A percentile compares a stretch with the other conserved stretches of the same genome.
phyloP scores from a whole-genome alignment of 139 green algal genomes.

The Microglena sp. region DNA sequence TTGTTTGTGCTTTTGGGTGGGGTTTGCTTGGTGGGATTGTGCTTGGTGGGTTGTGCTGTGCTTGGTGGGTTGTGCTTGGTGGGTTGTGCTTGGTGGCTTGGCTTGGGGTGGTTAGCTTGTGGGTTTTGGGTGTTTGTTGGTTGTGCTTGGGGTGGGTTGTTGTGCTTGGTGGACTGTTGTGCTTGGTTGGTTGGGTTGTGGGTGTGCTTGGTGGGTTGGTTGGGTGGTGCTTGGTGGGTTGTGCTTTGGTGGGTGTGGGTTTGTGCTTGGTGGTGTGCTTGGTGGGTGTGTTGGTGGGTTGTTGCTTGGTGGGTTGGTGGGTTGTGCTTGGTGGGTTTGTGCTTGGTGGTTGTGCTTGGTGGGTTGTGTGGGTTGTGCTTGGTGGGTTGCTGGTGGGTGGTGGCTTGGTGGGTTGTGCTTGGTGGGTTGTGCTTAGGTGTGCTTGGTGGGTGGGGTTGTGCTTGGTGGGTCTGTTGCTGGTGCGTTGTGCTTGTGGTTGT shows the following conservation, averaged over 20 bases:
- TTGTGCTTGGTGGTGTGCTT: neutral
- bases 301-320: neutral
- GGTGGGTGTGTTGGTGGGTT: neutral
- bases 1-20: neutral
- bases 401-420: neutral
- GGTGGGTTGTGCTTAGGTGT: neutral
- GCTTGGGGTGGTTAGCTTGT: no score
- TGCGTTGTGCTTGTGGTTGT: neutral
- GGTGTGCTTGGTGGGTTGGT: neutral
- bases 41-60: neutral
- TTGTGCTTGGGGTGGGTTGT: slow-evolving; percentile 7
- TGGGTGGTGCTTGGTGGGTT: neutral
- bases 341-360: neutral
- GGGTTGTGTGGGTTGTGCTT: no score
- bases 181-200: no score
- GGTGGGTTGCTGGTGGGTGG: neutral
- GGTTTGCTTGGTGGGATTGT: neutral
- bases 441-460: neutral
- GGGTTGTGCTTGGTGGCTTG: neutral
- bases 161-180: neutral
- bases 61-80: neutral
- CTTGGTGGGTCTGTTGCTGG: neutral
- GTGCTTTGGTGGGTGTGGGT: neutral
- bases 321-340: neutral
- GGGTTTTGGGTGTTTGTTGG: no score